Percentiles rank a stretch among this genome's conserved stretches.
Conservation (phyloP, 169 alveolate species). For the Blepharisma undulans region DNA sequence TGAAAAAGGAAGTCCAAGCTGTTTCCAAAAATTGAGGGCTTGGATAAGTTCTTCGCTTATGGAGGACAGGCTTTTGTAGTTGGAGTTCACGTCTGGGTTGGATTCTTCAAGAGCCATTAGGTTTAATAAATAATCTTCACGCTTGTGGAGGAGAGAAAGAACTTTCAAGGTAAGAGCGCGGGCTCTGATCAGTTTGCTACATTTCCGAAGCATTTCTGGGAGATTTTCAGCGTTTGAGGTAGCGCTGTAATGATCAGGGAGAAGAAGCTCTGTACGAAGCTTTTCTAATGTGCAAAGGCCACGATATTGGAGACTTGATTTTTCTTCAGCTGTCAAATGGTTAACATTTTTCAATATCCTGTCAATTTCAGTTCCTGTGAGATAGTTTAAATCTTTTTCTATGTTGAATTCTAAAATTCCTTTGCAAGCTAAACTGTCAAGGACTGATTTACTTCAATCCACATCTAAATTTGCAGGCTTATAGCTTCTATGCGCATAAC, state of each 20-base stretch:
- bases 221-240: background rate
- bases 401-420: background rate
- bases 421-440: background rate
- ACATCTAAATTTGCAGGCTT: background rate
- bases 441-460: background rate
- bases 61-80: background rate
- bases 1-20: background rate
- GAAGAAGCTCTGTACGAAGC: background rate
- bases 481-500: background rate
- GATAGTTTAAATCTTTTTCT: background rate
- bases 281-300: background rate
- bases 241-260: background rate
- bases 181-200: background rate
- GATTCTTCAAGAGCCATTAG: background rate
- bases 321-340: background rate
- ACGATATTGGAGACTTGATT: background rate
- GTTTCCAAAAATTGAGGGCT: conserved; percentile 17
- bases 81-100: background rate
- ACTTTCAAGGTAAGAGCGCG: background rate
- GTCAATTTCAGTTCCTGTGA: background rate
- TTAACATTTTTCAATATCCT: background rate
- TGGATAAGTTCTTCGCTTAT: background rate
- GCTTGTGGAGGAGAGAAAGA: background rate
- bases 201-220: background rate
- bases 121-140: background rate